Conservation (phyloP, 352 stramenopile genomes). For the Phytophthora pluvialis region DNA sequence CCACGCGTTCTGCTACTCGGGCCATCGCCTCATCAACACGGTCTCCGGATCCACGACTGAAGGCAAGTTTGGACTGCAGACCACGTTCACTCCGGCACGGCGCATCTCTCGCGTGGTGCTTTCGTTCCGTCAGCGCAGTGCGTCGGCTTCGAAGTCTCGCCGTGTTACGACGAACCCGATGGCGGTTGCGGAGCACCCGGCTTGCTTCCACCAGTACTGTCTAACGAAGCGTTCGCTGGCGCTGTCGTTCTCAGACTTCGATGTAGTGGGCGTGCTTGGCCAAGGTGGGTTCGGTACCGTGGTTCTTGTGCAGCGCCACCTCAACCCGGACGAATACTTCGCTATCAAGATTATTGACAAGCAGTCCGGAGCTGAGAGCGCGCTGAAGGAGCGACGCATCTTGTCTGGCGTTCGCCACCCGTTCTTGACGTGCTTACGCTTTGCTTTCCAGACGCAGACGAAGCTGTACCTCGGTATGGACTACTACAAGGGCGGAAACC, state of each 20-base stretch:
- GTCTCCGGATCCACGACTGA: constrained; percentile 77
- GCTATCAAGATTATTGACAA: constrained; percentile 92
- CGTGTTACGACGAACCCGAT: constrained; percentile 79
- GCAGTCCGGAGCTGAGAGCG: constrained; percentile 74
- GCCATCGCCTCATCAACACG: constrained; percentile 73
- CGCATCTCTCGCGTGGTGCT: constrained; percentile 86
- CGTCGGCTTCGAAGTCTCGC: constrained; percentile 46
- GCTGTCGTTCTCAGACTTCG: constrained; percentile 86
- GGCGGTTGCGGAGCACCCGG: constrained; percentile 74
- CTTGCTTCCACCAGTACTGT: constrained; percentile 86
- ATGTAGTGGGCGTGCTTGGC: constrained; percentile 84
- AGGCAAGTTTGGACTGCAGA: constrained; percentile 78
- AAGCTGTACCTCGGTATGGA: constrained; percentile 85
- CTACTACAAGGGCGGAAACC: constrained; percentile 87
- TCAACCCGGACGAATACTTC: constrained; percentile 82
- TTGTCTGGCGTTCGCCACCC: constrained; percentile 79
- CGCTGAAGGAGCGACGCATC: constrained; percentile 80
- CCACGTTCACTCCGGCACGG: constrained; percentile 84
- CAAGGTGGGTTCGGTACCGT: constrained; percentile 84
- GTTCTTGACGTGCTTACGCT: constrained; percentile 82
- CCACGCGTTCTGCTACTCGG: constrained; percentile 65
- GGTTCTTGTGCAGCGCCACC: constrained; percentile 80
- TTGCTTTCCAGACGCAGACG: constrained; percentile 88
- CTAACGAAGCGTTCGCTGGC: constrained; percentile 84
- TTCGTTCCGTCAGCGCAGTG: constrained; percentile 75